Evolutionary conservation across 2,329 filamentous ascomycete genomes (phyloP).

Genomic region (Parastagonospora nodorum): DNA sequence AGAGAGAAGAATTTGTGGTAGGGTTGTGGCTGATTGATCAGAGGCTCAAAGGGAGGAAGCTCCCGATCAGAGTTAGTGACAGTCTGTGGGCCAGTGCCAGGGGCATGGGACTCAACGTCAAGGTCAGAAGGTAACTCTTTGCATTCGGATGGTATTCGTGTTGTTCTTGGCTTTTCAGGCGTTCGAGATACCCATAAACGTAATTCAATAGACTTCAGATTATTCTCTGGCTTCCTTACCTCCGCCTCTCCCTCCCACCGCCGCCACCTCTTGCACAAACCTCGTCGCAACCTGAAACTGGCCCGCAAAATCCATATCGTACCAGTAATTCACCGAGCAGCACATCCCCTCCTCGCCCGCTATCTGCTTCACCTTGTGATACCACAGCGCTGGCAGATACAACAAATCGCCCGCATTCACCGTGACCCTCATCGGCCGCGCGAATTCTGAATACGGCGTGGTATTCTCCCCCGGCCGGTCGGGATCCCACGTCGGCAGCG

Average conservation of each 20-base stretch:
- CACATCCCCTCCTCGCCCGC: conserved; percentile 72
- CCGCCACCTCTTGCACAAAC: conserved; percentile 52
- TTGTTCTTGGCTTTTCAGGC: not conserved
- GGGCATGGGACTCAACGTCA: conserved; percentile 49
- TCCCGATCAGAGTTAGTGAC: conserved; percentile 71
- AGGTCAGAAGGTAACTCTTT: conserved; percentile 20
- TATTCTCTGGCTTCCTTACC: not conserved
- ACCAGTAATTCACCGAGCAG: conserved; percentile 84
- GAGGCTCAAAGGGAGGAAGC: conserved; percentile 76
- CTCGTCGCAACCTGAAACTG: conserved; percentile 66
- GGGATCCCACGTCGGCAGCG: conserved; percentile 77
- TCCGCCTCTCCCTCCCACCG: not conserved
- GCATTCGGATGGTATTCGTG: not conserved
- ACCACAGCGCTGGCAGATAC: conserved; percentile 83
- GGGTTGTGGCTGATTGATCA: conserved; percentile 85
- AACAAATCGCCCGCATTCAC: conserved; percentile 77
- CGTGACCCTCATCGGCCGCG: conserved; percentile 68
- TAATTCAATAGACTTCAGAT: too few species aligned
- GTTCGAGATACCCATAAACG: conserved; percentile 35
- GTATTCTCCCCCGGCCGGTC: conserved; percentile 55
- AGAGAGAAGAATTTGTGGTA: conserved; percentile 76
- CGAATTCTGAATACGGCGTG: conserved; percentile 65
- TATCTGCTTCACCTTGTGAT: conserved; percentile 77
- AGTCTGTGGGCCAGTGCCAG: conserved; percentile 77
- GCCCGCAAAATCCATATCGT: conserved; percentile 78